Evolutionary conservation across 306 rosid genomes (phyloP), one percentile per base, ranked within the genome.

Genomic region (Crataegus laevigata): DNA sequence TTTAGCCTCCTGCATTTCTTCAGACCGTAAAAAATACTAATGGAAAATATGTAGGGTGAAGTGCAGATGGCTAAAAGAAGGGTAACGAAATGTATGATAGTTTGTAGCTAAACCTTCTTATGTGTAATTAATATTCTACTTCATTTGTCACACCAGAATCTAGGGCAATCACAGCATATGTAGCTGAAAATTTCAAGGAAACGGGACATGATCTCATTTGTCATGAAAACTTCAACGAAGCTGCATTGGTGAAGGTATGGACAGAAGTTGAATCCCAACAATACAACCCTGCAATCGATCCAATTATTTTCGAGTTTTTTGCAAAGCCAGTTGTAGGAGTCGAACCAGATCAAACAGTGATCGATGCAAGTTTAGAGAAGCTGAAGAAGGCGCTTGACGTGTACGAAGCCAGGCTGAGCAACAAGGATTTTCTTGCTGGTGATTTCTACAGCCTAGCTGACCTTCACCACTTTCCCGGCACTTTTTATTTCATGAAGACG

Each of bases 121-220:
- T 30, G 32, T 30, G 32, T 30, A 30, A 30, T 30, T 30, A 30
- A 30, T 30, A 30, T 30, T 30, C 11, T 8, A 34, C 3, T 8
- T 8, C 21, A 47, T 47, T 47, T 47, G 21, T 47, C 15, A 17
- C 18, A 52, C 78, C 87, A 91, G 96, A 89, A 60, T 93, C 98
- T 5, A 89, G 98, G 77, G 93, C 96, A 45, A 90, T 93, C 43
- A 83, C 91, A 40, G 66, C 85, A 24, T 93, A 93, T 59, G 63
- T 93, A 12, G 89, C 91, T 13, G 91, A 89, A 15, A 90, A 91
- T 69, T 88, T 79, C 87, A 91, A 89, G 78, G 94, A 86, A 29
- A 59, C 62, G 4, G 90, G 93, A 3, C n/a, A 75, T 34, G 93
- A 90, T 80, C 92, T 93, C n/a, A 42, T 72, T 0, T 55, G 89